These are phyloP conservation scores for Papilionanthe hybrid DNA, from an alignment of 116 monocot species.

Conservation along the genomic window DNA sequence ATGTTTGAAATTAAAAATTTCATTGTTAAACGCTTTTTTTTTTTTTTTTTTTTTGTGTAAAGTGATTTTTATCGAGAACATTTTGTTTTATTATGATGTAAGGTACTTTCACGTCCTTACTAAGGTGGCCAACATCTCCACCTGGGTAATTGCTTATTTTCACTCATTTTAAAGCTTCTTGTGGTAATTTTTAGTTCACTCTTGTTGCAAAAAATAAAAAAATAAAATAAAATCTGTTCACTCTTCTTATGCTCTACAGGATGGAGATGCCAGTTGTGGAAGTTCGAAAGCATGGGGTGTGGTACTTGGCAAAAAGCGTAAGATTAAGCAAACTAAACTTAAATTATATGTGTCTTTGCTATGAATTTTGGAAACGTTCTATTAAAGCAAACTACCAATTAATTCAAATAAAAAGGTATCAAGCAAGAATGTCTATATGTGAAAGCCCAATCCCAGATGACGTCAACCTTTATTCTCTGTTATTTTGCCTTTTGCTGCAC, in stretches of 20 bases:
- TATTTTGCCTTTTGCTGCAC: not conserved
- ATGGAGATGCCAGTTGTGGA: constrained; percentile 98
- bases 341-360: not conserved
- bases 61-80: not conserved
- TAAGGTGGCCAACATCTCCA: constrained; percentile 98
- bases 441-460: not conserved
- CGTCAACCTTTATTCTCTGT: not conserved
- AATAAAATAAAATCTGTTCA: constrained; percentile 1
- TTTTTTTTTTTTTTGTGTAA: not conserved
- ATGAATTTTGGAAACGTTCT: not conserved
- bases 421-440: not conserved
- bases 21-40: not conserved
- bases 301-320: constrained; percentile 95
- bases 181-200: not conserved
- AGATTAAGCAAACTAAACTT: constrained; percentile 10
- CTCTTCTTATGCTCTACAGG: constrained; percentile 27
- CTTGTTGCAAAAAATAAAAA: not conserved
- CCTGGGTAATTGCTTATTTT: constrained; percentile 49
- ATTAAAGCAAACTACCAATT: too few relatives aligned
- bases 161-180: not conserved
- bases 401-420: too few relatives aligned
- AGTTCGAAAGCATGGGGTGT: constrained; percentile 82
- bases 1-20: not conserved
- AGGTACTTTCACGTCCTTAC: constrained; percentile 84
- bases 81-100: constrained; percentile 12